Evolutionary conservation across 192 early-diverging fungal species (phyloP), one percentile per base, ranked within the genome.

Genomic region (Irineochytrium annulatum): DNA sequence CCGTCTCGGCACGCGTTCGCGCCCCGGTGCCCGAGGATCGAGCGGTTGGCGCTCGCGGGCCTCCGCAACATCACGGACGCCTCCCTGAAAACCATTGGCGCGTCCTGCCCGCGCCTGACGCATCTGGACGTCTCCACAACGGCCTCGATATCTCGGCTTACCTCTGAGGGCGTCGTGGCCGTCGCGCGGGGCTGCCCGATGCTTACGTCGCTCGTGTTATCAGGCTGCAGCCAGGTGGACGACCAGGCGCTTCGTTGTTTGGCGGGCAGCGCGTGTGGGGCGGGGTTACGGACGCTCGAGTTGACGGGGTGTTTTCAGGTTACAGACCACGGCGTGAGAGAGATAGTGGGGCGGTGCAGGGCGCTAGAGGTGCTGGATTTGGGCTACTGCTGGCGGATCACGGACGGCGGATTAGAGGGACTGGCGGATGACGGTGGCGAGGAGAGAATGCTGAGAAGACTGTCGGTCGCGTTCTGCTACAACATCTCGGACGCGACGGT

Each of bases 271-370:
- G n/a, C 8, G 17, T 44, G 58, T 17, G 28, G 26, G 11, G 3
- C 20, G 16, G 2, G 2, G 19, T 54, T 65, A 6, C 32, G 43
- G 19, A 6, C 17, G 31, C 20, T 65, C 0, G 55, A 58, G 20
- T 24, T 67, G 16, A 24, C 28, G 35, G 65, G 65, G 27, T 67
- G 65, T 34, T 67, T 67, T 52, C 39, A 59, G 28, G 48, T 67
- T 5, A 60, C 57, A 2, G 52, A 43, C 39, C 34, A 54, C 2
- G 65, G 65, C 11, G 57, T 67, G 6, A 8, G 14, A 19, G 34
- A 45, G 16, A 1, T 67, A 19, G 27, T 67, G 24, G 34, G 16
- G 22, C 57, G 24, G 20, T 67, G 65, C 33, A 51, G 3, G 30
- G 22, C 5, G 4, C 34, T 67, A 28, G 51, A 60, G 52, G 46